Base-by-base conservation (phyloP, 331 rosid genomes). In the Malus hybrid region DNA sequence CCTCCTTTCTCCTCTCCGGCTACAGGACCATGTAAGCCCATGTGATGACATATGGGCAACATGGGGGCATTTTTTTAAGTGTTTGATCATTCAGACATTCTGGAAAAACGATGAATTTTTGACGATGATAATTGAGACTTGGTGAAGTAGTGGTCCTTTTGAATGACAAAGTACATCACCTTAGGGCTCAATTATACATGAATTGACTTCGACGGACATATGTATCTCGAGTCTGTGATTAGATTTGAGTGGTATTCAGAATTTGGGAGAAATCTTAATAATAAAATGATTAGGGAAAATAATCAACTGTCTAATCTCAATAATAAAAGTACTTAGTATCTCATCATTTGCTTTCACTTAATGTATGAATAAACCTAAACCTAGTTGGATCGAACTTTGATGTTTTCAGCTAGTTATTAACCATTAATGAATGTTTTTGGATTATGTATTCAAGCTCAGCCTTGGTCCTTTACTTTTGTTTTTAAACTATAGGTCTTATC, bases 11-110 rank as follows among this genome's bases (percentile, higher is more conserved):
- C 85, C 12, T 7, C 9, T 6, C 46, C 64, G 32, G 18, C 39
- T 15, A 65, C 86, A 90, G 96, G 96, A 89, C 96, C 97, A 87
- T 85, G 34, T 69, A 59, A 6, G 83, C 87, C 96, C 98, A 93
- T 82, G 96, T 93, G 98, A 88, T 85, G 76, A 80, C 93, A 65
- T 81, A 84, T 90, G 85, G 81, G 86, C 65, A 82, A 59, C 81
- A 80, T 20, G 79, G 42, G 4, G 46, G 46, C 76, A 77, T 36
- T 74, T 2, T 62, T 80, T 69, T 63, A 69, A 72, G 66, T 80
- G 66, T 69, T 31, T 7, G 4, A 32, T 14, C 3, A 65, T 65
- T 65, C 14, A 18, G 24, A 18, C 4, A 8, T 5, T 36, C 27
- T 36, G 68, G 48, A 39, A 20, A 65, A 31, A 32, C 13, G 15